A percentile compares a stretch with the other conserved stretches of the same genome.
These are phyloP conservation scores for Penicillium ochrochloron DNA, from an alignment of 495 filamentous ascomycete genomes.

Conservation along the genomic window DNA sequence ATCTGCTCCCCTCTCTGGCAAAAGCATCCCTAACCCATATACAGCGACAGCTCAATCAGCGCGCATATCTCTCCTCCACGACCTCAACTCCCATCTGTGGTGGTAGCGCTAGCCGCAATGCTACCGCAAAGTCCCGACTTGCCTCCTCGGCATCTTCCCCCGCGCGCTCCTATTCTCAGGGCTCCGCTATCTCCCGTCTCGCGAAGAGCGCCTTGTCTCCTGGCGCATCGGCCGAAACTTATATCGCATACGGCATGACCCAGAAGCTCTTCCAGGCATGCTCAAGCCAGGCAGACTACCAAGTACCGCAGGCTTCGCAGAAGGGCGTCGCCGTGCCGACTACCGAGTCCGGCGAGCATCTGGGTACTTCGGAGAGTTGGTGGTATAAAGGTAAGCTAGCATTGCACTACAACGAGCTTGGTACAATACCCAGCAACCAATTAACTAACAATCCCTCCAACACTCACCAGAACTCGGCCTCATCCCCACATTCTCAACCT, in stretches of 20 bases:
- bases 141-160: constrained; percentile 5
- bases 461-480: constrained; percentile 60
- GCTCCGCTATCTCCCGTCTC: constrained; percentile 35
- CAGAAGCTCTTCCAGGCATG: constrained; percentile 80
- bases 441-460: background rate
- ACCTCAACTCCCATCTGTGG: background rate
- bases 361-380: constrained; percentile 74
- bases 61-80: constrained; percentile 15
- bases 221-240: constrained; percentile 62
- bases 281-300: constrained; percentile 74
- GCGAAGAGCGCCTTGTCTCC: constrained; percentile 40
- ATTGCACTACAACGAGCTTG: background rate
- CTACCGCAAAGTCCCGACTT: background rate
- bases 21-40: constrained; percentile 10
- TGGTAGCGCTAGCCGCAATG: constrained; percentile 2
- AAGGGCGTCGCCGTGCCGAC: constrained; percentile 62
- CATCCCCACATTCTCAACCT: constrained; percentile 84
- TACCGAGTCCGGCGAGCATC: constrained; percentile 73
- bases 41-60: constrained; percentile 20
- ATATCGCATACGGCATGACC: constrained; percentile 76
- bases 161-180: constrained; percentile 18
- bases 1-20: background rate
- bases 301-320: constrained; percentile 59
- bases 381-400: constrained; percentile 73
- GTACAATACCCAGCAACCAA: background rate